Evolutionary conservation across 2,329 filamentous ascomycete species (phyloP).

Genomic region (Xylaria arbuscula): DNA sequence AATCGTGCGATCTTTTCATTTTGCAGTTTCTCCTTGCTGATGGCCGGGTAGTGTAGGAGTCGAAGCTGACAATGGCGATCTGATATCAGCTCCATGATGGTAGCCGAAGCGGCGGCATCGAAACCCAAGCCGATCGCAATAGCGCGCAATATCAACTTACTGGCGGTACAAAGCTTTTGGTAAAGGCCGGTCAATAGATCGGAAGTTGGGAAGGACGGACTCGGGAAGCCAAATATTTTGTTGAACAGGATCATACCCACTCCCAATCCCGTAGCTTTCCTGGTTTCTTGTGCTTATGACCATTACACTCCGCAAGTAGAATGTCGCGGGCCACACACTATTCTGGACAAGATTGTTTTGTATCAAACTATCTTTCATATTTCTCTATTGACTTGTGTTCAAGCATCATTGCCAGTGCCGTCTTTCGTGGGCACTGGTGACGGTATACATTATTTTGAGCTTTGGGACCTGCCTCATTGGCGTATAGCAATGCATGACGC

Average conservation of each 20-base stretch:
- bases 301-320: conserved; percentile 34
- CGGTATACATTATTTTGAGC: conserved; percentile 32
- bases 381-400: conserved; percentile 31
- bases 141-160: conserved; percentile 33
- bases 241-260: conserved; percentile 54
- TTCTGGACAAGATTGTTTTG: conserved; percentile 39
- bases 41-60: conserved; percentile 41
- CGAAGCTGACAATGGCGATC: conserved; percentile 39
- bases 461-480: conserved; percentile 38
- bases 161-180: conserved; percentile 30
- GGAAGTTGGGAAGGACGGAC: conserved; percentile 52
- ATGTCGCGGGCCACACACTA: conserved; percentile 25
- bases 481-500: conserved; percentile 31
- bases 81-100: conserved; percentile 29
- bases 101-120: conserved; percentile 17
- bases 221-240: conserved; percentile 62
- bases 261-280: conserved; percentile 59
- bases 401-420: neutral
- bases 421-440: neutral
- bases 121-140: conserved; percentile 37
- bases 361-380: conserved; percentile 41
- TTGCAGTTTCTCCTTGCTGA: conserved; percentile 38
- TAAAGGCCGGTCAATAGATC: conserved; percentile 52
- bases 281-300: conserved; percentile 24
- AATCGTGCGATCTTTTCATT: conserved; percentile 46